Evolutionary conservation across 495 filamentous ascomycete genomes (phyloP), one percentile per base, ranked within the genome.

Genomic region (Rhizodiscina lignyota): DNA sequence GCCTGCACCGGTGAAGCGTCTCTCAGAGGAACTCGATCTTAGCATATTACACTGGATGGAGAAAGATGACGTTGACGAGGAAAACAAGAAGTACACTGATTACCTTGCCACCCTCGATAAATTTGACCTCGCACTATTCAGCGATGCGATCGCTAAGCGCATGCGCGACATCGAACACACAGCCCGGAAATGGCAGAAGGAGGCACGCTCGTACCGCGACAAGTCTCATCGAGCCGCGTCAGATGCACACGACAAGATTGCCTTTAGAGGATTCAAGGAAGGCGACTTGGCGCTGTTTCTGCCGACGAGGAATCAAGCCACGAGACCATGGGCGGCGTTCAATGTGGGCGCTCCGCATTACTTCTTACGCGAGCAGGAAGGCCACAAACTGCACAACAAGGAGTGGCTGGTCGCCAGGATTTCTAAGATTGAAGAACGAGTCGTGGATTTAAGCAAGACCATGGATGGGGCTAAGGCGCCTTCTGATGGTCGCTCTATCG

Each of bases 341-440:
- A 99, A 99, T 49, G 77, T 96, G 31, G 84, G 84, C 1, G 87
- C 83, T 34, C 89, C 89, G 11, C 89, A 99, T 54, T 94, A 84
- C 59, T 99, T 99, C 61, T 63, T 99, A 0, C 78, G 83, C 21
- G 89, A 99, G 54, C 83, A 91, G 54, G 85, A 94, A 37, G 63
- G 66, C 0, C 91, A 96, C 48, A 79, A 84, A 39, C 66, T 99
- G 10, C 65, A 74, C 27, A 70, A 64, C 20, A 67, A 83, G 18
- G 91, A 96, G 46, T 99, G 86, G 83, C 70, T 99, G 3, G 73
- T 99, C 4, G 89, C 91, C 23, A 78, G 89, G 10, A 96, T 99
- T 37, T 74, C 74, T 31, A 84, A 83, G 43, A 73, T 96, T 22
- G 86, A 96, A 56, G 83, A 92, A 51, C 76, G 83, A 2, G 79